A percentile compares a stretch with the other conserved stretches of the same genome.
Conservation (phyloP, 2,329 filamentous ascomycete species). For the Zymoseptoria pseudotritici region DNA sequence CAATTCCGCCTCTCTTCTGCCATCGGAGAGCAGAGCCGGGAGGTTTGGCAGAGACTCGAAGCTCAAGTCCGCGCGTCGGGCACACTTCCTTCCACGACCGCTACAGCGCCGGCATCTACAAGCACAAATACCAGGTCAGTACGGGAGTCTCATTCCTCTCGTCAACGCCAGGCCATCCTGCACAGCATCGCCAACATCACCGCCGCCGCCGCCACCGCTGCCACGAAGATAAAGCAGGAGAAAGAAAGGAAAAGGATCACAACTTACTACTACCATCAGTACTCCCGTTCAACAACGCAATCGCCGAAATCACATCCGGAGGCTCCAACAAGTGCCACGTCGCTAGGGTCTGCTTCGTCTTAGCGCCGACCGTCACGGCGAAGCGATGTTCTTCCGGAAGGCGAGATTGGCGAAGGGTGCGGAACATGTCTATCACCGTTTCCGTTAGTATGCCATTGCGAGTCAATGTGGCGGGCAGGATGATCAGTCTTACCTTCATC, state of each 20-base stretch:
- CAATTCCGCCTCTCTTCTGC: background rate
- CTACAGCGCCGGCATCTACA: conserved; percentile 21
- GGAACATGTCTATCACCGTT: too few relatives aligned
- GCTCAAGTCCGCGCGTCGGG: conserved; percentile 14
- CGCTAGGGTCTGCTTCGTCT: conserved; percentile 84
- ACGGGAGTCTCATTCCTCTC: background rate
- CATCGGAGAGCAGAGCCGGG: background rate
- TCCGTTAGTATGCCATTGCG: too few relatives aligned
- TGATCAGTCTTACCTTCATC: conserved; percentile 66
- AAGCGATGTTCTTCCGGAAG: conserved; percentile 64
- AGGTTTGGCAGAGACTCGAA: background rate
- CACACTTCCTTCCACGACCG: conserved; percentile 23
- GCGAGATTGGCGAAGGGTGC: conserved; percentile 57
- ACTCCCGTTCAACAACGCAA: conserved; percentile 29
- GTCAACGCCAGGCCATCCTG: background rate
- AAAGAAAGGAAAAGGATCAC: background rate
- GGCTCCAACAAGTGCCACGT: conserved; percentile 87
- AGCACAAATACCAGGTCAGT: background rate
- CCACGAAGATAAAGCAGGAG: background rate
- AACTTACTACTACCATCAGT: conserved; percentile 19
- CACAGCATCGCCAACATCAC: background rate
- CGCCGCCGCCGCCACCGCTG: too few relatives aligned
- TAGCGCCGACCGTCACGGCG: conserved; percentile 84
- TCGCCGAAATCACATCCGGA: conserved; percentile 62
- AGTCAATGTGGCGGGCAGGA: too few relatives aligned